Percentiles rank a stretch among this genome's conserved stretches.
phyloP scores from a whole-genome alignment of 805 yeast genomes.

The Wickerhamomyces bovis region DNA sequence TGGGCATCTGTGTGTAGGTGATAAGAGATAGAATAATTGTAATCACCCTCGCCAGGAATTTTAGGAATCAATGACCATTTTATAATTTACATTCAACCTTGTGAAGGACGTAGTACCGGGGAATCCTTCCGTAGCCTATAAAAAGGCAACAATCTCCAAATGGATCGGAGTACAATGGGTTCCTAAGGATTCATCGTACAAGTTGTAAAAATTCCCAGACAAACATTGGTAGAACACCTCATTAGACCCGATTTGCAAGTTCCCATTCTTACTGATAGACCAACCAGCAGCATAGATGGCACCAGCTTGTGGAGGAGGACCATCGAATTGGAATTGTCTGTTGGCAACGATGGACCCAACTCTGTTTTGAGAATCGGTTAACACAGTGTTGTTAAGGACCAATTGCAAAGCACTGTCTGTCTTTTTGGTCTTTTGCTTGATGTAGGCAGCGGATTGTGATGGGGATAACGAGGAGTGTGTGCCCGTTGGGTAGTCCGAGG shows the following conservation, averaged over 20 bases:
- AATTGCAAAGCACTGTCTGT: conserved; percentile 3
- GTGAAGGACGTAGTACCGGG: too few relatives aligned
- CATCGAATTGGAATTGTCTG: conserved; percentile 68
- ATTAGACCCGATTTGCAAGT: conserved; percentile 56
- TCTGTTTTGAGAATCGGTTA: conserved; percentile 8
- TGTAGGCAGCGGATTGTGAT: conserved; percentile 2
- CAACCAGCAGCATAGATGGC: conserved; percentile 67
- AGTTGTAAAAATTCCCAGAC: conserved; percentile 73
- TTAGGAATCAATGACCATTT: too few relatives aligned
- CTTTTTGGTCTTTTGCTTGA: conserved; percentile 1
- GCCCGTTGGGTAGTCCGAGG: conserved; percentile 18
- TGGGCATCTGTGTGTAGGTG: too few relatives aligned
- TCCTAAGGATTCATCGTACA: conserved; percentile 61
- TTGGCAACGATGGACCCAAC: conserved; percentile 26
- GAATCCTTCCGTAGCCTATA: too few relatives aligned
- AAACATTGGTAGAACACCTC: conserved; percentile 66
- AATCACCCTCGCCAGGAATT: too few relatives aligned
- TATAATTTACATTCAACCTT: too few relatives aligned
- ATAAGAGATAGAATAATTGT: too few relatives aligned
- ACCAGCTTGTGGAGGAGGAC: conserved; percentile 82
- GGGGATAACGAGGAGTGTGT: conserved; percentile 2
- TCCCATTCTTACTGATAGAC: conserved; percentile 47
- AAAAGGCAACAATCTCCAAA: conserved; percentile 51
- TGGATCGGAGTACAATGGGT: conserved; percentile 58
- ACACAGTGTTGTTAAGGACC: conserved; percentile 3